Evolutionary conservation across 164 flowering plant species (phyloP), one percentile per base, ranked within the genome.

Genomic region (Brasenia schreberi): DNA sequence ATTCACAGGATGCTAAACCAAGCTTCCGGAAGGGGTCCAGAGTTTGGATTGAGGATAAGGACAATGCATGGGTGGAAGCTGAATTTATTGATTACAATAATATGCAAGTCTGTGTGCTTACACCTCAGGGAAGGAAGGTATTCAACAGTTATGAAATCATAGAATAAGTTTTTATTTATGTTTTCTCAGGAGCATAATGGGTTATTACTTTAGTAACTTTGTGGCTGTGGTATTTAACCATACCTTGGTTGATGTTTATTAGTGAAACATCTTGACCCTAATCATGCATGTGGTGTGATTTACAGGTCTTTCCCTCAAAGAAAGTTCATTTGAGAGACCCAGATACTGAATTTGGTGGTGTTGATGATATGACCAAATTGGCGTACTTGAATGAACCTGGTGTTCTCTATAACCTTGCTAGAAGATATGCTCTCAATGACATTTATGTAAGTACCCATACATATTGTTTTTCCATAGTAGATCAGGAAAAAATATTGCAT

Each of bases 281-380:
- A 19, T 33, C 18, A 18, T 43, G n/a, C 5, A 7, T 62, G 0
- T 62, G 19, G 4, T 17, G 53, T 7, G 27, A 18, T 56, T 42
- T 52, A 42, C 53, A 95, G 99, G 81, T 86, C 60, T 66, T 78
- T 17, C 62, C 77, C 27, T 80, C 87, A 44, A 87, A 78, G 68
- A 88, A 82, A 74, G 67, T 95, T 77, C 76, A 65, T 67, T 87
- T 81, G 45, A 79, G 98, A 73, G 99, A 92, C 74, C 85, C 87
- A 5, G 98, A 90, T 67, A 85, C 88, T 43, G 65, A 63, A 33
- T 88, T 78, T 73, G 96, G 87, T 0, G 99, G 98, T 74, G 98
- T 95, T 9, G 99, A 95, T 70, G 99, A 95, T 62, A 95, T 95
- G 98, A 95, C 99, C 5, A 95, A 92, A 68, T 76, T 95, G 78